Conservation (phyloP, 2,329 filamentous ascomycete genomes). For the Cercospora citrullina region DNA sequence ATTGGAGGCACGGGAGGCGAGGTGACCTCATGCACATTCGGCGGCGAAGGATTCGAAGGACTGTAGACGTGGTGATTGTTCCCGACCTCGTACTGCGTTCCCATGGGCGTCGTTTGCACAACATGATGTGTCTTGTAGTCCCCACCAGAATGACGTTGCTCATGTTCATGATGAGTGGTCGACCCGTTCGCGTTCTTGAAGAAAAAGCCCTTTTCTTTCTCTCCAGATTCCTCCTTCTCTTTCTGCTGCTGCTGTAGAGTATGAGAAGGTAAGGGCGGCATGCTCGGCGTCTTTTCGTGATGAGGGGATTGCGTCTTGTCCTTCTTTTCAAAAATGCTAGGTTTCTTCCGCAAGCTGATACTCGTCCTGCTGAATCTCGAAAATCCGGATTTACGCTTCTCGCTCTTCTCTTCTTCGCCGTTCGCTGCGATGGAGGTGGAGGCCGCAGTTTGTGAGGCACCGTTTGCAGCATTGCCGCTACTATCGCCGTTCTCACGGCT, state of each 20-base stretch:
- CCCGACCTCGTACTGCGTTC: not conserved
- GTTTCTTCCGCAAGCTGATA: constrained; percentile 12
- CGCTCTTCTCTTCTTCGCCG: constrained; percentile 50
- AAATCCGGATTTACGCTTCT: constrained; percentile 24
- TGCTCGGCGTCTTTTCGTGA: not conserved
- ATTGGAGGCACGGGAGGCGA: not conserved
- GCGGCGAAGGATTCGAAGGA: not conserved
- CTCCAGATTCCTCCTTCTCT: not conserved
- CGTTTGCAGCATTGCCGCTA: constrained; percentile 19
- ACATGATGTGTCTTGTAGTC: constrained; percentile 9
- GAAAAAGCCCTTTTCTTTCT: not conserved
- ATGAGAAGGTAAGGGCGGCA: constrained; percentile 17
- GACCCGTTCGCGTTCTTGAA: not conserved
- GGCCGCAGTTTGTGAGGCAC: not conserved
- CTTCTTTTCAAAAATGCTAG: constrained; percentile 10
- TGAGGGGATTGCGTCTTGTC: constrained; percentile 4
- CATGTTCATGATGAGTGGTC: not conserved
- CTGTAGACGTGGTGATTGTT: not conserved
- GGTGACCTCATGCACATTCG: constrained; percentile 26
- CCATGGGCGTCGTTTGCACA: not conserved
- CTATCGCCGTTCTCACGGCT: constrained; percentile 27
- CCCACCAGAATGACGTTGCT: not conserved
- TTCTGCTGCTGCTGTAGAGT: constrained; percentile 13
- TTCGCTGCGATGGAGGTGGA: not conserved
- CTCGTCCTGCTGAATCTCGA: constrained; percentile 12